Evolutionary conservation across 2,329 filamentous ascomycete species (phyloP), one percentile per base, ranked within the genome.

Genomic region (Colletotrichum phormii): DNA sequence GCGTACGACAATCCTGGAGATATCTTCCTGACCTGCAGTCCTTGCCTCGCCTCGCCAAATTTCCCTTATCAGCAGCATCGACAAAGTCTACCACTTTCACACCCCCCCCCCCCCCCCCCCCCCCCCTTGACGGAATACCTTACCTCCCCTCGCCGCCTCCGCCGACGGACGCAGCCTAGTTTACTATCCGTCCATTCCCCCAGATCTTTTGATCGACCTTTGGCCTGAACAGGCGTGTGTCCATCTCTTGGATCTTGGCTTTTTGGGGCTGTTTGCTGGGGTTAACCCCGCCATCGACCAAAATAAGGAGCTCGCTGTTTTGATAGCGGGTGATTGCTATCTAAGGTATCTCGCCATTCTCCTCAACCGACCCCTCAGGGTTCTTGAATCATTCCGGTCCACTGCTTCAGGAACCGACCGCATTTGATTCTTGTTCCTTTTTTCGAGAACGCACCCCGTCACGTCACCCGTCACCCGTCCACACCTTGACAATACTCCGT

Each of bases 121-220:
- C 51, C 60, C 37, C 49, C 15, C 15, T 42, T 58, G 54, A 31
- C 53, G 49, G 57, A 49, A 62, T 63, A 72, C 58, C 26, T 69
- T 63, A 72, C 58, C 26, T 69, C 53, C 59, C 65, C 31, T 67
- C 65, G 42, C 59, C 69, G 51, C 58, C 64, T 69, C 66, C 71
- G 67, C 67, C 60, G 67, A 73, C 71, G 67, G 62, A 71, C 66
- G 60, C 71, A 53, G 66, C 60, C 71, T 71, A 73, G 67, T 59
- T 26, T 61, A 59, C 55, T 64, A 49, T 57, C 58, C 37, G 58
- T 61, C 61, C 66, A 65, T 73, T 73, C 67, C 71, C 64, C 71
- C 66, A 51, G 71, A 70, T 73, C 67, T 73, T 65, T 71, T 73
- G 71, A 73, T 73, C 71, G 67, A 71, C 71, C 37, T 37, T 51